phyloP scores from a whole-genome alignment of 2,329 filamentous ascomycete species.

The Aspergillus sergii region DNA sequence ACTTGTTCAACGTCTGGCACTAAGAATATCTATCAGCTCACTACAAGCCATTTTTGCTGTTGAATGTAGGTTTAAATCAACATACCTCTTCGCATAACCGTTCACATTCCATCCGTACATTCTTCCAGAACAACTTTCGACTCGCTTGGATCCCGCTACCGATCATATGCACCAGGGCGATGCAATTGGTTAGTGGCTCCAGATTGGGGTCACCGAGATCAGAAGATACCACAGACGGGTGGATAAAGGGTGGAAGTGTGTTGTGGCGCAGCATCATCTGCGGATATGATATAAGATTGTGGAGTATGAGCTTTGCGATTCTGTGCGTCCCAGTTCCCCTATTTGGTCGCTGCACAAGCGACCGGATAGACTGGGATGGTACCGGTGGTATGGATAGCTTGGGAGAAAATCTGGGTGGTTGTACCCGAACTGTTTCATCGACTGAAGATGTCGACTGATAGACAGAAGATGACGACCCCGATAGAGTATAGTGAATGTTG shows the following conservation, averaged over 20 bases:
- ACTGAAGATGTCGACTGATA: background rate
- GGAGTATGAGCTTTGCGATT: constrained; percentile 41
- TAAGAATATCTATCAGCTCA: background rate
- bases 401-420: background rate
- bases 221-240: constrained; percentile 24
- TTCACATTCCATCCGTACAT: constrained; percentile 49
- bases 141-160: constrained; percentile 24
- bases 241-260: constrained; percentile 49
- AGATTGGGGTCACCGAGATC: background rate
- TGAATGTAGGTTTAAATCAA: background rate
- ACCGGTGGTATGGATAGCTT: background rate
- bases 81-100: constrained; percentile 39
- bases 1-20: constrained; percentile 18
- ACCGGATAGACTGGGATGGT: background rate
- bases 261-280: constrained; percentile 41
- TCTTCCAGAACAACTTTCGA: constrained; percentile 50
- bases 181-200: background rate
- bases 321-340: constrained; percentile 31
- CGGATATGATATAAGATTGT: constrained; percentile 48
- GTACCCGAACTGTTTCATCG: background rate
- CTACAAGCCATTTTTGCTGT: fast-evolving
- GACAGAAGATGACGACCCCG: background rate
- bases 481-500: background rate
- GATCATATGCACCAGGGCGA: background rate
- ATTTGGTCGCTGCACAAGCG: constrained; percentile 4